Conservation (phyloP, 75 land plant species). For the Pinus albicaulis region DNA sequence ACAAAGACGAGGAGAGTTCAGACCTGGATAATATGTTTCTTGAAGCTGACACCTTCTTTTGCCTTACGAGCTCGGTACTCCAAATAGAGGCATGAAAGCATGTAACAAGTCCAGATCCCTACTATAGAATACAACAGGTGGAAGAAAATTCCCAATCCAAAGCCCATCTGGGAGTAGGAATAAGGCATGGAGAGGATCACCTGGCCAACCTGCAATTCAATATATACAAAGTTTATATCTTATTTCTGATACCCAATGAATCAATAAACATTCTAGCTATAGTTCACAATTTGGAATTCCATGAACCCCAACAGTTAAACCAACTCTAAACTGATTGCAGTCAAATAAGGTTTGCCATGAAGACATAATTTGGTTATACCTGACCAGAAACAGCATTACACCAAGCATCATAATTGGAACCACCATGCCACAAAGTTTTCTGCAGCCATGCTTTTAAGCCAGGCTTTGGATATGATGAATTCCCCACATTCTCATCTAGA, state of each 20-base stretch:
- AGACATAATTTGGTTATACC: conserved; percentile 9
- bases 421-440: conserved; percentile 45
- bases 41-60: conserved; percentile 44
- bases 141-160: conserved; percentile 22
- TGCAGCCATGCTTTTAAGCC: conserved; percentile 8
- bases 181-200: conserved; percentile 40
- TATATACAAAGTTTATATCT: background rate
- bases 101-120: conserved; percentile 40
- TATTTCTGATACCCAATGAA: background rate
- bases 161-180: conserved; percentile 44
- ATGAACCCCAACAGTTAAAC: too few species aligned
- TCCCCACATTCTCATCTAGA: background rate
- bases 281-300: background rate
- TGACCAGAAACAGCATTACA: conserved; percentile 52
- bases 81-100: conserved; percentile 29
- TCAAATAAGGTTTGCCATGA: too few species aligned
- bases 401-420: conserved; percentile 61
- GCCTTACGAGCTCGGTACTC: conserved; percentile 45
- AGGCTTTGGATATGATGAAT: background rate
- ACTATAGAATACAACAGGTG: conserved; percentile 27
- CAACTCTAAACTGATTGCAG: too few species aligned
- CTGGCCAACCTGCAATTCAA: conserved; percentile 32
- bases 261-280: background rate
- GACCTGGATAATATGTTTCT: conserved; percentile 37
- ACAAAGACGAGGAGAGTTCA: background rate